Evolutionary conservation across 2,329 filamentous ascomycete genomes (phyloP).

Genomic region (Saccharata proteae): DNA sequence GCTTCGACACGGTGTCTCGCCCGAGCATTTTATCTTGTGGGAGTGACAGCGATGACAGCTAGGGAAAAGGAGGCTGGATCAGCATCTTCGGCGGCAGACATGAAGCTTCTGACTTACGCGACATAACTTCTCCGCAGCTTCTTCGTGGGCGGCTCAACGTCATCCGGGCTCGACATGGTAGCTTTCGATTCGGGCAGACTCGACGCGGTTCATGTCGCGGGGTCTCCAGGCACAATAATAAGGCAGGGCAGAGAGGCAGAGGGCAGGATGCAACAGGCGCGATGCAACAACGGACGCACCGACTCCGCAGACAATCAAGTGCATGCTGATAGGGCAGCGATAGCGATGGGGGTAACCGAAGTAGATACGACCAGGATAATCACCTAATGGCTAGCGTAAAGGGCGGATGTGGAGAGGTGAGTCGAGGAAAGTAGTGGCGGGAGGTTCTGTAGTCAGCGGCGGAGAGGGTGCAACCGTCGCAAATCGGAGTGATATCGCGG

Average conservation of each 20-base stretch:
- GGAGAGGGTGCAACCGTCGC: too few relatives aligned
- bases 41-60: slow-evolving; percentile 15
- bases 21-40: slow-evolving; percentile 17
- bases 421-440: too few relatives aligned
- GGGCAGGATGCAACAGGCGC: background rate
- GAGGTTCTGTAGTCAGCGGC: too few relatives aligned
- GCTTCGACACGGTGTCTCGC: slow-evolving; percentile 14
- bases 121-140: slow-evolving; percentile 8
- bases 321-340: slow-evolving; percentile 7
- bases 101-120: too few relatives aligned
- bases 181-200: slow-evolving; percentile 5
- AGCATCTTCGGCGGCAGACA: too few relatives aligned
- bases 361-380: slow-evolving; percentile 1
- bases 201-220: slow-evolving; percentile 3
- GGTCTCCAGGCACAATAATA: slow-evolving; percentile 1
- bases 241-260: background rate
- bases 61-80: background rate
- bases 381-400: slow-evolving; percentile 8
- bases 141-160: slow-evolving; percentile 6
- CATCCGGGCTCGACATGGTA: slow-evolving; percentile 3
- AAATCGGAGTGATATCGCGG: too few relatives aligned
- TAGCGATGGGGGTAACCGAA: slow-evolving; percentile 5
- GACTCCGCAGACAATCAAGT: slow-evolving; percentile 1
- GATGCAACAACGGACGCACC: background rate
- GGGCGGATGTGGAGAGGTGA: too few relatives aligned